phyloP scores from a whole-genome alignment of 2,329 filamentous ascomycete genomes.

The Zymoseptoria brevis region DNA sequence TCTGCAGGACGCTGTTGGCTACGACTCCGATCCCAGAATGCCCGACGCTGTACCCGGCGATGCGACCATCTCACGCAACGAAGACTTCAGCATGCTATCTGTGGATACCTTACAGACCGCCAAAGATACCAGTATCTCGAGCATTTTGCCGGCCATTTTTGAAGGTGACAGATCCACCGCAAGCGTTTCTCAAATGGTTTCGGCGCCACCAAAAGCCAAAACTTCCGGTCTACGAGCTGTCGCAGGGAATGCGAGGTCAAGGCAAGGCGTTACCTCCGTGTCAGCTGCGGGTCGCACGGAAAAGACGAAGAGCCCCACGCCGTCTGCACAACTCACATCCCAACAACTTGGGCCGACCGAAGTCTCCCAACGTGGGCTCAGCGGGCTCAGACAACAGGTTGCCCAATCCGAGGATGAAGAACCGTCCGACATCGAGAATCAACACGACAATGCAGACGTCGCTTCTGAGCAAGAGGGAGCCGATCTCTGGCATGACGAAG shows the following conservation, averaged over 20 bases:
- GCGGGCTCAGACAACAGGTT: constrained; percentile 14
- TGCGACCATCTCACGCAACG: constrained; percentile 40
- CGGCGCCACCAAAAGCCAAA: constrained; percentile 23
- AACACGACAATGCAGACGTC: constrained; percentile 9
- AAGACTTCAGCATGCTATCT: constrained; percentile 46
- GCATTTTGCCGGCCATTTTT: constrained; percentile 5
- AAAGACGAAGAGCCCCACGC: not conserved
- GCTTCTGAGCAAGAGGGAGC: constrained; percentile 12
- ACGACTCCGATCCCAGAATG: constrained; percentile 6
- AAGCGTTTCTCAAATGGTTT: constrained; percentile 25
- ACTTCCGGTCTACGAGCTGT: constrained; percentile 14
- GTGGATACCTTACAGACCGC: constrained; percentile 38
- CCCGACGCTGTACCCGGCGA: constrained; percentile 29
- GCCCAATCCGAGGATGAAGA: constrained; percentile 16
- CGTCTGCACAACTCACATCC: not conserved
- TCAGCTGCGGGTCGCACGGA: not conserved
- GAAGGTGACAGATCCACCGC: constrained; percentile 12
- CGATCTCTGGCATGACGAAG: constrained; percentile 44
- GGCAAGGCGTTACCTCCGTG: not conserved
- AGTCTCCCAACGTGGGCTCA: not conserved
- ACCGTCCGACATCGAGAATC: constrained; percentile 13
- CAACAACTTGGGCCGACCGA: not conserved
- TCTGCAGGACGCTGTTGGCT: constrained; percentile 24
- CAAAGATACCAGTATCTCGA: constrained; percentile 17
- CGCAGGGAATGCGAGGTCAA: constrained; percentile 7